These are phyloP conservation scores for Yamadazyma scolyti DNA, from an alignment of 805 yeast species.

Conservation along the genomic window DNA sequence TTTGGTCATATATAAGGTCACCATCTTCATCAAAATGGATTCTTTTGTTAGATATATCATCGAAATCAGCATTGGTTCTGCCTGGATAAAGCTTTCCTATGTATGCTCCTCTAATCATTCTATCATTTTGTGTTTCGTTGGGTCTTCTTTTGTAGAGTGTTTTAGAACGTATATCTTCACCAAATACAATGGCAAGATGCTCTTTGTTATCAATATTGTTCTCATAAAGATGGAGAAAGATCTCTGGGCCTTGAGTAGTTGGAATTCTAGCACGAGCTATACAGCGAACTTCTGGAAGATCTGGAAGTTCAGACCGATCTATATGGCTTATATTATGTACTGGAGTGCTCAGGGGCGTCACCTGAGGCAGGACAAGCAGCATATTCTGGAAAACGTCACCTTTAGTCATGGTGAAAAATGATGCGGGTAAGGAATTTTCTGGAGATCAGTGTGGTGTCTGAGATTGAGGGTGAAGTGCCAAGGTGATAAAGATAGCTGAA, in stretches of 20 bases:
- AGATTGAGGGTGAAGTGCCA: too few species aligned
- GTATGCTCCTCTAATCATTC: slow-evolving; percentile 99
- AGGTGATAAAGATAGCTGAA: too few species aligned
- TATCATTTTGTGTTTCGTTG: slow-evolving; percentile 80
- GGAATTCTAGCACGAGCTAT: slow-evolving; percentile 95
- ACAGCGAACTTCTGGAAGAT: slow-evolving; percentile 77
- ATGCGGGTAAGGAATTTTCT: too few species aligned
- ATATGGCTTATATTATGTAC: too few species aligned
- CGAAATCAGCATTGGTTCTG: slow-evolving; percentile 63
- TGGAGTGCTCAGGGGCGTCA: too few species aligned
- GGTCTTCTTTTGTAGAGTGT: slow-evolving; percentile 58
- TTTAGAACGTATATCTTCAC: slow-evolving; percentile 81
- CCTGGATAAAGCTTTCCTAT: slow-evolving; percentile 90
- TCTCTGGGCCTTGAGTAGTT: slow-evolving; percentile 92
- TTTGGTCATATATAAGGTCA: slow-evolving; percentile 23
- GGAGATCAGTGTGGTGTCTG: too few species aligned
- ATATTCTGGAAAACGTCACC: too few species aligned
- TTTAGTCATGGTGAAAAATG: too few species aligned
- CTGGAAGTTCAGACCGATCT: too few species aligned
- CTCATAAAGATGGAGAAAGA: slow-evolving; percentile 83
- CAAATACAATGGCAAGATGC: slow-evolving; percentile 95
- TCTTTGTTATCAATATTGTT: slow-evolving; percentile 88
- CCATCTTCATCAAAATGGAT: slow-evolving; percentile 32
- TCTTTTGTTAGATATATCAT: slow-evolving; percentile 23
- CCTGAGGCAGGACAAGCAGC: too few species aligned